These are phyloP conservation scores for Collariella sp. DNA, from an alignment of 495 filamentous ascomycete genomes.

Conservation along the genomic window DNA sequence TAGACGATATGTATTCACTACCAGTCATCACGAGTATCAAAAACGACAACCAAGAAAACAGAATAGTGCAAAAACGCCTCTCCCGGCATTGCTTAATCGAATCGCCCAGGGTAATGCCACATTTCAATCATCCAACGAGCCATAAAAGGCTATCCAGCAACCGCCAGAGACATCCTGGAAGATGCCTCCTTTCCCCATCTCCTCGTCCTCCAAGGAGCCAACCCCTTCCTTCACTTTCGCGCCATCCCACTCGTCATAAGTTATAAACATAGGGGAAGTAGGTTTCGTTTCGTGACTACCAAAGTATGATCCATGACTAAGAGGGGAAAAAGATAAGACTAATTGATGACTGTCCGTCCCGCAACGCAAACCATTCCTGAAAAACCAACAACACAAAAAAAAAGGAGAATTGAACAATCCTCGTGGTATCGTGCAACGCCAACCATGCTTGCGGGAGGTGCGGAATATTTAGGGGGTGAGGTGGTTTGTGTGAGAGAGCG, in stretches of 20 bases:
- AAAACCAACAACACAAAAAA: neutral
- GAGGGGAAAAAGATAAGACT: neutral
- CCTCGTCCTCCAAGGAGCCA: too few species aligned
- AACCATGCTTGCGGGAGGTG: slow-evolving; percentile 19
- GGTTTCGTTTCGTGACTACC: too few species aligned
- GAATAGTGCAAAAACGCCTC: neutral
- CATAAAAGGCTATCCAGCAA: neutral
- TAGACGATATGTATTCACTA: too few species aligned
- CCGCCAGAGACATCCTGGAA: neutral
- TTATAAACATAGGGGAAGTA: too few species aligned
- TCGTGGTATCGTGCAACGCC: slow-evolving; percentile 28
- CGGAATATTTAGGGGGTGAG: neutral
- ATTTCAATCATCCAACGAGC: neutral
- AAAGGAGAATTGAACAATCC: neutral
- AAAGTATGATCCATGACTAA: neutral
- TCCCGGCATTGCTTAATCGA: neutral
- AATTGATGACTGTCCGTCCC: neutral
- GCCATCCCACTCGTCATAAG: too few species aligned
- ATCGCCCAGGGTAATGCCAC: neutral
- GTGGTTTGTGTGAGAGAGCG: neutral
- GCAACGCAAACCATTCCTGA: neutral
- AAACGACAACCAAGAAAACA: neutral
- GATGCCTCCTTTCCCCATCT: too few species aligned
- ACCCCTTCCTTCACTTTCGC: too few species aligned
- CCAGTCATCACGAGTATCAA: neutral